Evolutionary conservation across 768 basidiomycete genomes (phyloP), one percentile per base, ranked within the genome.

Genomic region (Phlebiopsis gigantea): DNA sequence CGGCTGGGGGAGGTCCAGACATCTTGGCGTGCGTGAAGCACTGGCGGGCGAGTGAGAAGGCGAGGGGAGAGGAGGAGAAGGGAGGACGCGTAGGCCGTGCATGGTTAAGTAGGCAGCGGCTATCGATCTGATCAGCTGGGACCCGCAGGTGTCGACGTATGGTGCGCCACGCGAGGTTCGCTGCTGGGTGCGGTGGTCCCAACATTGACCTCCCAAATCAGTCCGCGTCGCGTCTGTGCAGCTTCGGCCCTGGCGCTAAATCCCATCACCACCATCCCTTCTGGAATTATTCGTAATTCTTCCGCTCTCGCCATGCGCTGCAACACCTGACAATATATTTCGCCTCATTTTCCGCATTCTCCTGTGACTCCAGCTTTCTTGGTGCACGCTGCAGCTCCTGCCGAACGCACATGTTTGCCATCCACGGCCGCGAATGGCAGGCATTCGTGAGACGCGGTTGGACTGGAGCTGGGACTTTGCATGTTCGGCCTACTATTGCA

Each of bases 11-110:
- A 22, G 51, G 53, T 8, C 39, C 47, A 25, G 55, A 47, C 57
- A 63, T 59, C 19, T 21, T 56, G 1, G 62, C 4, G 46, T 55
- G 53, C 1, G 57, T 58, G 26, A 51, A 63, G 53, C 60, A 61
- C 39, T 29, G 51, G 10, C 53, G 57, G 22, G 28, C 21, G 26
- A 47, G 46, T 10, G 34, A 39, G 34, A 39, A 17, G 17, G 34
- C 12, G 34, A 39, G 17, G 34, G 34, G 34, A 39, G 34, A 39
- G 34, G 17, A 39, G 17, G 34, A 17, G 34, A 17, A 10, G 17
- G 34, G 12, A 39, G 34, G 34, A 39, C 34, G 34, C 34, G 34
- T 17, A 39, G 34, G 34, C 34, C 34, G 12, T 39, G 34, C 12
- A 12, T 12, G 12, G 17, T 12, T 10, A 39, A 17, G 34, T 10